A percentile compares a stretch with the other conserved stretches of the same genome.
phyloP scores from a whole-genome alignment of 2,329 filamentous ascomycete species.

The Zymoseptoria tritici region DNA sequence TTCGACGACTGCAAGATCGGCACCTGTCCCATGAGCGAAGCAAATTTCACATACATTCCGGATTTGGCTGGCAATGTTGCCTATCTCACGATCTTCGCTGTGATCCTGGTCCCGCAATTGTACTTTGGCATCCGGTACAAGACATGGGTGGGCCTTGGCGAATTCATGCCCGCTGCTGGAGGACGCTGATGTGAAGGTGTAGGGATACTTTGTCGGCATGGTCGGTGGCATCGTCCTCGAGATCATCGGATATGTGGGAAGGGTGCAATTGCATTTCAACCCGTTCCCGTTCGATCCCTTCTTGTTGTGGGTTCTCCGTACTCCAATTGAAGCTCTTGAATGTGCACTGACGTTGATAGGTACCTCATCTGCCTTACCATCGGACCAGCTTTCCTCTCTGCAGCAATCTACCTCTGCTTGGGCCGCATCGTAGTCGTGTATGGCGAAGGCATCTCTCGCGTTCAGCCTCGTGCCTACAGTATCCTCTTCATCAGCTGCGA shows the following conservation, averaged over 20 bases:
- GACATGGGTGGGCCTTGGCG: conserved; percentile 40
- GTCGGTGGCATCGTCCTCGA: conserved; percentile 43
- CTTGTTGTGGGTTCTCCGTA: conserved; percentile 36
- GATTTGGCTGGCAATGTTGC: conserved; percentile 37
- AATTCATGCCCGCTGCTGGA: not conserved
- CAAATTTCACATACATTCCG: conserved; percentile 39
- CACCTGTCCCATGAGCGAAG: not conserved
- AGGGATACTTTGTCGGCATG: conserved; percentile 44
- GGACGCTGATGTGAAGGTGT: not conserved
- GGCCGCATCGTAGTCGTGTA: conserved; percentile 52
- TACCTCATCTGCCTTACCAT: conserved; percentile 53
- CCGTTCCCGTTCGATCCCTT: conserved; percentile 45
- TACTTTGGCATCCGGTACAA: conserved; percentile 43
- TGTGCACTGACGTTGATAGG: conserved; percentile 22
- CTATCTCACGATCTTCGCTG: conserved; percentile 45
- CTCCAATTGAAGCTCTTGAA: not conserved
- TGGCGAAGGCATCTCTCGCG: conserved; percentile 31
- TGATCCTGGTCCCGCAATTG: conserved; percentile 43
- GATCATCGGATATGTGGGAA: conserved; percentile 49
- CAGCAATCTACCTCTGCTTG: conserved; percentile 50
- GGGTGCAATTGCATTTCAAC: conserved; percentile 47
- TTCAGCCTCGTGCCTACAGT: conserved; percentile 34
- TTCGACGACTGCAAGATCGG: not conserved
- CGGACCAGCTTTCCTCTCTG: conserved; percentile 50
- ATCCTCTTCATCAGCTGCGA: conserved; percentile 53